A percentile compares a stretch with the other conserved stretches of the same genome.
These are phyloP conservation scores for Avena eriantha DNA, from an alignment of 176 grass and related monocot species.

Conservation along the genomic window DNA sequence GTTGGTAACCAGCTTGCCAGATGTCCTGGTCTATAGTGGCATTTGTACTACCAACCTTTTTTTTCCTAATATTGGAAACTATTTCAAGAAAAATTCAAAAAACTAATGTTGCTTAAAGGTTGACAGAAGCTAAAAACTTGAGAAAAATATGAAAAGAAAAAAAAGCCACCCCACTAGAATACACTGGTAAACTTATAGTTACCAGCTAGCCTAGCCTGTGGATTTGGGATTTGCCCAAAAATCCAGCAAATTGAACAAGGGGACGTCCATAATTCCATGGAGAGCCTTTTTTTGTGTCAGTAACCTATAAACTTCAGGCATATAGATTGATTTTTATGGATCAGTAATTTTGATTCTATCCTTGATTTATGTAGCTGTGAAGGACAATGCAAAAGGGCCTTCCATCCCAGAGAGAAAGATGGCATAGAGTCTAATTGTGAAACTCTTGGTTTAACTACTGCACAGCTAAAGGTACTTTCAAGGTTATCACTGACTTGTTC, in stretches of 20 bases:
- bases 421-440: slow-evolving; percentile 63
- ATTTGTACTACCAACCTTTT: slow-evolving; percentile 11
- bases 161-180: neutral
- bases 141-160: neutral
- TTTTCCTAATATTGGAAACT: neutral
- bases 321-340: neutral
- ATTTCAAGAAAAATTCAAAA: neutral
- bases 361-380: slow-evolving; percentile 64
- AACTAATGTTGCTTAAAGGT: slow-evolving; percentile 7
- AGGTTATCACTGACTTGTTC: neutral
- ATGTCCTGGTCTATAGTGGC: neutral
- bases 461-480: slow-evolving; percentile 61
- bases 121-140: neutral
- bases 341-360: neutral
- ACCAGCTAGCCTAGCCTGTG: neutral
- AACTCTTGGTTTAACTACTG: slow-evolving; percentile 63
- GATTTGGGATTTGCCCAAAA: neutral
- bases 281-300: neutral
- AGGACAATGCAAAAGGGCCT: slow-evolving; percentile 75
- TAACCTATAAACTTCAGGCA: slow-evolving; percentile 3
- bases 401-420: slow-evolving; percentile 65
- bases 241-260: slow-evolving; percentile 6
- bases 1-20: neutral
- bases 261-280: neutral
- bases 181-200: neutral